Evolutionary conservation across 768 basidiomycete species (phyloP), one percentile per base, ranked within the genome.

Genomic region (Phylloporus arenicola): DNA sequence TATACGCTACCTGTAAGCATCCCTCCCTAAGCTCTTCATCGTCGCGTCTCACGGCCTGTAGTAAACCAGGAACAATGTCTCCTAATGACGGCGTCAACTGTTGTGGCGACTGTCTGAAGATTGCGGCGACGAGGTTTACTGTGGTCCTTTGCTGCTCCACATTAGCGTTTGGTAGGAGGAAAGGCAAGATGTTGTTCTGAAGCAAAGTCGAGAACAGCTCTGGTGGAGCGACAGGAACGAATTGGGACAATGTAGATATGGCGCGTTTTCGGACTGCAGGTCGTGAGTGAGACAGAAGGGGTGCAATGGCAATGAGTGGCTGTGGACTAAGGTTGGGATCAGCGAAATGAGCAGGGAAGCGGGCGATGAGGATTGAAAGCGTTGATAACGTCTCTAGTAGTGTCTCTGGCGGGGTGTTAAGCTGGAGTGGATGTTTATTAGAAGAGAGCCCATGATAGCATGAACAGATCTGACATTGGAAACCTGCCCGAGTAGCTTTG

Each of bases 191-290:
- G 29, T 79, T 75, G 4, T 71, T 69, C 45, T 74, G 71, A 40
- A 92, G 70, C 27, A 92, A 70, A n/a, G 76, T 69, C 2, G 74
- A 64, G 63, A 89, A 88, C 10, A 88, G 67, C 3, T 75, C 72
- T 4, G 81, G 74, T 35, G 79, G 80, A 9, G 86, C 84, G 38
- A 82, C 80, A 14, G 84, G 87, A 34, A 93, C 77, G 64, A 92
- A 88, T 57, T 92, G 88, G 0, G 91, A 87, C 37, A 92, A 67
- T 0, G 92, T 90, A 33, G 83, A 74, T 51, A 97, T 93, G 3
- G 92, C 88, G 45, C 93, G 86, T 73, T 98, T 98, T 45, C 94
- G 83, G 47, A 98, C 89, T 0, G 92, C 91, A 10, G 88, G 80
- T 4, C 92, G 84, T 8, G 77, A 62, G 69, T 87, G 88, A n/a